Evolutionary conservation across 1,284 basidiomycete species (phyloP).

Genomic region (Marasmius tenuissimus): DNA sequence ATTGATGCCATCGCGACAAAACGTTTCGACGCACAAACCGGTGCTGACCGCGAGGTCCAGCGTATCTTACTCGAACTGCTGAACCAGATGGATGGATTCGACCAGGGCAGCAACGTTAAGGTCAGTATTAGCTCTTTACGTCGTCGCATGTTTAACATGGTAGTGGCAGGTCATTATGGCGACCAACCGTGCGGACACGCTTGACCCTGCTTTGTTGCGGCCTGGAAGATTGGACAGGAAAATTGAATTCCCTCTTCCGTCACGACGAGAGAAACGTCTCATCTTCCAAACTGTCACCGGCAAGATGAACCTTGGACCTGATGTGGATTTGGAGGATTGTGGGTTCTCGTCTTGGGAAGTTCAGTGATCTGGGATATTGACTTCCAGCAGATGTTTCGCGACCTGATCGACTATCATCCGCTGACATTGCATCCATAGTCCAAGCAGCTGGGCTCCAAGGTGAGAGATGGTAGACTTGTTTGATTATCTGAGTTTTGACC

Average conservation of each 20-base stretch:
- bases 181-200: constrained; percentile 93
- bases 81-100: constrained; percentile 99
- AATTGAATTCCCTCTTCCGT: constrained; percentile 97
- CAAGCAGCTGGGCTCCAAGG: constrained; percentile 98
- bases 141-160: constrained; percentile 1
- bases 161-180: constrained; percentile 90
- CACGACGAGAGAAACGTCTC: constrained; percentile 91
- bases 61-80: constrained; percentile 97
- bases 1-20: constrained; percentile 99
- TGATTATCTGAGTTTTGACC: constrained; percentile 1
- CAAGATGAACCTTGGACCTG: constrained; percentile 98
- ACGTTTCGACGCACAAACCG: constrained; percentile 99
- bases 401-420: constrained; percentile 93
- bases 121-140: constrained; percentile 43
- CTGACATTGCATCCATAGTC: constrained; percentile 94
- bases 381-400: constrained; percentile 83
- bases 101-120: constrained; percentile 98
- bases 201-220: constrained; percentile 95
- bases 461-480: constrained; percentile 26
- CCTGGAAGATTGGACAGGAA: constrained; percentile 98
- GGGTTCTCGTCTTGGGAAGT: constrained; percentile 28
- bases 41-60: constrained; percentile 98
- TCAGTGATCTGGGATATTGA: neutral
- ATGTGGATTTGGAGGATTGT: constrained; percentile 99
- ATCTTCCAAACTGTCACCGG: constrained; percentile 98